Conservation (phyloP, 1,284 basidiomycete species). For the Melampsora americana region DNA sequence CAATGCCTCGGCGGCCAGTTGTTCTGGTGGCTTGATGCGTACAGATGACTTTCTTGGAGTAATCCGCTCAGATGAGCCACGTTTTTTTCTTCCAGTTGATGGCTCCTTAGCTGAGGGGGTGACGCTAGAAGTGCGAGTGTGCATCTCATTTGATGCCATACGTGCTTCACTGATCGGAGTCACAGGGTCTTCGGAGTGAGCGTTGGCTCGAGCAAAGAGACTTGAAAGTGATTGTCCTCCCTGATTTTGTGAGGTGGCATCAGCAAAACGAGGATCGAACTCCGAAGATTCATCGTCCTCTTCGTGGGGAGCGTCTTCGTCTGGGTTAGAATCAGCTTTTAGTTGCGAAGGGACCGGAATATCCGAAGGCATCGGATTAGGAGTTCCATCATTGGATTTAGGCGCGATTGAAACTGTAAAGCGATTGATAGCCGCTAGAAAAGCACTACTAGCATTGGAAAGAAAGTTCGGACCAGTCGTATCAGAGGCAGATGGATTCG, state of each 20-base stretch:
- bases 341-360: neutral
- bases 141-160: neutral
- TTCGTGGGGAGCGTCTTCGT: constrained; percentile 32
- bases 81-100: neutral
- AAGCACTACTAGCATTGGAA: neutral
- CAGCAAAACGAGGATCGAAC: constrained; percentile 13
- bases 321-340: constrained; percentile 5
- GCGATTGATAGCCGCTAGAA: neutral
- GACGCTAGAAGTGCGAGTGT: neutral
- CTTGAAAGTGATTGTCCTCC: neutral
- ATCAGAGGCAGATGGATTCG: neutral
- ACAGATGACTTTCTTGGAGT: neutral
- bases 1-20: constrained; percentile 25
- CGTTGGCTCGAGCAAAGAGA: neutral
- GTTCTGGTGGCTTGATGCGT: constrained; percentile 33
- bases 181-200: neutral
- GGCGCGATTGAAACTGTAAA: neutral
- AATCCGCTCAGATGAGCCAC: neutral
- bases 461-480: neutral
- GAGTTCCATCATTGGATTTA: neutral
- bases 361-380: neutral
- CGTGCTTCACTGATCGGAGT: neutral
- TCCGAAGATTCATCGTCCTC: constrained; percentile 11
- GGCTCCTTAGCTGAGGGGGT: neutral
- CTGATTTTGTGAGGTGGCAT: neutral